Base-by-base conservation (phyloP, 2,329 filamentous ascomycete genomes). In the Paraconiothyrium sp. region DNA sequence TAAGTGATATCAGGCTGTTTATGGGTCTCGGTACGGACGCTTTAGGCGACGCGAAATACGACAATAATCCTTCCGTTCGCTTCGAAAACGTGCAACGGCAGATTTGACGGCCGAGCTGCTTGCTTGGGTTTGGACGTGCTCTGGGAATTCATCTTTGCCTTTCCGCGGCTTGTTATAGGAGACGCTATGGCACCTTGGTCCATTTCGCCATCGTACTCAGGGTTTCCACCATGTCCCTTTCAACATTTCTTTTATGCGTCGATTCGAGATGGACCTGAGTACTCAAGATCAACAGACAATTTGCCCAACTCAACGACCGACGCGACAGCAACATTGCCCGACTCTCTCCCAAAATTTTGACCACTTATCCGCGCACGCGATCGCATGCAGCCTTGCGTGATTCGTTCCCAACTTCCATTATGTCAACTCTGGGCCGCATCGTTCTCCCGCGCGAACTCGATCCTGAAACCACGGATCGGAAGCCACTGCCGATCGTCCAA, bases 1-100 rank as follows among this genome's bases (percentile, higher is more conserved):
- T 65, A 61, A 60, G 63, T 55, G 59, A 55, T 51, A 62, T 70
- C 59, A 62, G 64, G 57, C 60, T 66, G 65, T 60, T 66, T 43
- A 22, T 51, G 48, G 56, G 27, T 34, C 52, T 43, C 52, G 39
- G 24, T 20, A 43, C 22, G 50, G 43, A 43, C 50, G 50, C 35
- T 54, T 54, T 22, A 46, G 30, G 52, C 52, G 52, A 55, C 39
- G 52, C 39, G 52, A 55, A 34, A 55, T 55, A 46, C 52, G 52
- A 55, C 52, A 46, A 55, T 55, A 46, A 46, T 55, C 39, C 52
- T 55, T 44, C 52, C 52, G 52, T 55, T 55, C 52, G 39, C 52
- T 55, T 44, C 49, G 39, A 35, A 9, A 55, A 46, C 39, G 37
- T 14, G 24, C 24, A 43, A 43, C 37, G 35, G 52, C 52, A 46